Conservation (phyloP, 768 basidiomycete species). For the Suillus cothurnatus region DNA sequence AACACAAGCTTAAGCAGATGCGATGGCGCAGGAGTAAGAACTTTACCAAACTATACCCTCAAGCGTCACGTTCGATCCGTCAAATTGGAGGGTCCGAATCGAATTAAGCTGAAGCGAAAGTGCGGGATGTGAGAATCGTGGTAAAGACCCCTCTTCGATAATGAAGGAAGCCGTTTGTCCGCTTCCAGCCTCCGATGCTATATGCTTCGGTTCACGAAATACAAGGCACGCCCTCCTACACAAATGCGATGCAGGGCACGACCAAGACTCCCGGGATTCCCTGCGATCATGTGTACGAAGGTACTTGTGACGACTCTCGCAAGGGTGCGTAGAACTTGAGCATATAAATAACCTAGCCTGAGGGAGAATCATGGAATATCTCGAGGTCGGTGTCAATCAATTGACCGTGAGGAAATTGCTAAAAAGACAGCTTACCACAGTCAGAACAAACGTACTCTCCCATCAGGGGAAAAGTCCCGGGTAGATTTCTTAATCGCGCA, state of each 20-base stretch:
- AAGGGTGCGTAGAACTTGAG: neutral
- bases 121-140: neutral
- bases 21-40: conserved; percentile 13
- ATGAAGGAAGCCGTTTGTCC: neutral
- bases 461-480: conserved; percentile 3
- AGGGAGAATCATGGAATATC: neutral
- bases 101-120: conserved; percentile 4
- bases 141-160: neutral
- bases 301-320: neutral
- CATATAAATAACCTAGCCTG: conserved; percentile 5
- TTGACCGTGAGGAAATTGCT: neutral
- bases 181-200: neutral
- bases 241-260: neutral
- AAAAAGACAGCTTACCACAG: conserved; percentile 8
- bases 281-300: neutral
- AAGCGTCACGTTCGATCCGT: conserved; percentile 15
- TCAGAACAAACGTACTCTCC: conserved; percentile 2
- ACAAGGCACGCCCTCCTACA: neutral
- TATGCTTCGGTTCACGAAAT: neutral
- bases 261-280: neutral
- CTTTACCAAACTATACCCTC: conserved; percentile 31
- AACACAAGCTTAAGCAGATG: conserved; percentile 18
- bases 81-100: conserved; percentile 6
- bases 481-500: conserved; percentile 4
- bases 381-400: neutral